These are phyloP conservation scores for Trichophaea hybrida DNA, from an alignment of 2,329 filamentous ascomycete genomes.

Conservation along the genomic window DNA sequence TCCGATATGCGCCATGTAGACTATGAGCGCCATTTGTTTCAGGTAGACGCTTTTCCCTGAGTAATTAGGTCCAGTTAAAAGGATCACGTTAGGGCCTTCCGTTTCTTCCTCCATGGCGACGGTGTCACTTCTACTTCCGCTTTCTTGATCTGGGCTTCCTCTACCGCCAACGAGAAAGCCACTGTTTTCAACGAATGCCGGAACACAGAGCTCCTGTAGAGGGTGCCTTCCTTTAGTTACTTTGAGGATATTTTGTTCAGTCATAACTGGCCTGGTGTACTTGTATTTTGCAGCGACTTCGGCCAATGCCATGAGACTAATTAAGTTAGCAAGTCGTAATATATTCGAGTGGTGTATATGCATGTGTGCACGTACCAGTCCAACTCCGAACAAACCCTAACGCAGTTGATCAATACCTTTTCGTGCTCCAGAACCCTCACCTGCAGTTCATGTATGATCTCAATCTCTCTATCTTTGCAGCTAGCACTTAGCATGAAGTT, in stretches of 20 bases:
- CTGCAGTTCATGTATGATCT: slow-evolving; percentile 66
- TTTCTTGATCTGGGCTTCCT: slow-evolving; percentile 24
- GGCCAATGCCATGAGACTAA: slow-evolving; percentile 65
- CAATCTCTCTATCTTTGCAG: slow-evolving; percentile 62
- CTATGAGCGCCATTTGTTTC: slow-evolving; percentile 80
- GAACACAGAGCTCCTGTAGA: slow-evolving; percentile 69
- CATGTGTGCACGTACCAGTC: slow-evolving; percentile 40
- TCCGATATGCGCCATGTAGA: slow-evolving; percentile 84
- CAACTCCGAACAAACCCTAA: slow-evolving; percentile 70
- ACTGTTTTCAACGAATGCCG: slow-evolving; percentile 71
- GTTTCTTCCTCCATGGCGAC: slow-evolving; percentile 12
- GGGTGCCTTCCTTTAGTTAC: slow-evolving; percentile 75
- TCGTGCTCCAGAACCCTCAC: slow-evolving; percentile 56
- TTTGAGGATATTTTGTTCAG: slow-evolving; percentile 50
- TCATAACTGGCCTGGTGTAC: slow-evolving; percentile 56
- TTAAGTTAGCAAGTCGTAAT: slow-evolving; percentile 28
- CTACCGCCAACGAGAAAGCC: slow-evolving; percentile 52
- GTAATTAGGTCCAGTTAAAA: slow-evolving; percentile 88
- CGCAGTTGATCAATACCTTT: slow-evolving; percentile 50
- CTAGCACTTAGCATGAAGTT: neutral
- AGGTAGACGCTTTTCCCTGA: slow-evolving; percentile 94
- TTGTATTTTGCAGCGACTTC: slow-evolving; percentile 61
- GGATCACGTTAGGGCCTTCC: slow-evolving; percentile 48
- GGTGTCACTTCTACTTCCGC: neutral
- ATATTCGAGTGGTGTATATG: neutral